Conservation (phyloP, 257 asterid genomes). For the Lycium ferocissimum region DNA sequence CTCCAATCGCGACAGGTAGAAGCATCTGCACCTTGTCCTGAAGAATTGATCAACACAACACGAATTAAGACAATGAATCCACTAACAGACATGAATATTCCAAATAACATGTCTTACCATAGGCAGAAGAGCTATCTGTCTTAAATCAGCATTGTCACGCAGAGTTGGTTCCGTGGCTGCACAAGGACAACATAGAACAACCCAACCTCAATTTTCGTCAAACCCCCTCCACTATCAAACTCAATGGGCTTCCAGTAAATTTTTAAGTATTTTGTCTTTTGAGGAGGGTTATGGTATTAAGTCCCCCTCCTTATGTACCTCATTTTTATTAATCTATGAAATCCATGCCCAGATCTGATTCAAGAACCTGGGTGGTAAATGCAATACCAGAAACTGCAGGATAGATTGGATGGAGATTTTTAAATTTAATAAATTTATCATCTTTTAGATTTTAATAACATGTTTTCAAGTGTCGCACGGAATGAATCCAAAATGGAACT, state of each 20-base stretch:
- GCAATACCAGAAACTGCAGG: not conserved
- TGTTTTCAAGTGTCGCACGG: not conserved
- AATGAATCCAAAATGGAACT: not conserved
- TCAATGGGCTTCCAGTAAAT: not conserved
- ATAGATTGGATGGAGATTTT: slow-evolving; percentile 4
- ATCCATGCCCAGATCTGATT: not conserved
- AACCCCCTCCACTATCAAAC: not conserved
- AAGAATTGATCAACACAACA: slow-evolving; percentile 30
- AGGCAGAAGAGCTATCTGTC: slow-evolving; percentile 74
- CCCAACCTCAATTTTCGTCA: not conserved
- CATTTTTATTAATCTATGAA: not conserved
- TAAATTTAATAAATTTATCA: slow-evolving; percentile 12
- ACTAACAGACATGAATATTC: slow-evolving; percentile 4
- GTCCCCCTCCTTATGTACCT: not conserved
- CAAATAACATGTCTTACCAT: slow-evolving; percentile 55
- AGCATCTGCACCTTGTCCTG: slow-evolving; percentile 85
- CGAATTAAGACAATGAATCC: not conserved
- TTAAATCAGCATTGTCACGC: slow-evolving; percentile 72
- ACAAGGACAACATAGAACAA: slow-evolving; percentile 34
- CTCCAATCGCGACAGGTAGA: slow-evolving; percentile 90
- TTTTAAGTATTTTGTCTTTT: not conserved
- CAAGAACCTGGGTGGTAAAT: not conserved
- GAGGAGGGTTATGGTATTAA: not conserved
- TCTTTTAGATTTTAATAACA: slow-evolving; percentile 14
- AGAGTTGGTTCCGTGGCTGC: slow-evolving; percentile 77